Base-by-base conservation (phyloP, 2,329 filamentous ascomycete genomes). In the Triangularia verruculosa region DNA sequence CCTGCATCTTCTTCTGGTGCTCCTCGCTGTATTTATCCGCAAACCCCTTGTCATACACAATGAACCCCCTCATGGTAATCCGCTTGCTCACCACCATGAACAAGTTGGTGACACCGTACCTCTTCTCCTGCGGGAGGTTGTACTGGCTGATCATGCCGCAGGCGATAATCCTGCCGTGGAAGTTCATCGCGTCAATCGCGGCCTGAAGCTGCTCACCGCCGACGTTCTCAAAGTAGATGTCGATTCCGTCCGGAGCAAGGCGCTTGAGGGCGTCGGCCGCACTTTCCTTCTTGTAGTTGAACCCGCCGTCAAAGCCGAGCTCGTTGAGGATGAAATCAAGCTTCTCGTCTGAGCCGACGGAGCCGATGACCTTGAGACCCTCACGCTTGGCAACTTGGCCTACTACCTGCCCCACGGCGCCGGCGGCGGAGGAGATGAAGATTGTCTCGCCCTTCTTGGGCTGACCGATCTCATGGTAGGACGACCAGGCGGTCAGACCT, bases 271-370 rank as follows among this genome's bases (percentile, higher is more conserved):
- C 91, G 11, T 89, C 88, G 0, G 77, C 73, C 0, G 91, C 83
- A 69, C 83, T 85, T 79, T 95, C 91, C 69, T 86, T 93, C 83
- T 95, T 94, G 83, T 96, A 96, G 82, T 96, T 95, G 79, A 94
- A 95, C 8, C 88, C 92, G 15, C 69, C 78, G 61, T 85, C 82
- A 68, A 81, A 84, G 8, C 82, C 82, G 1, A 85, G 77, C 71
- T 83, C 78, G 61, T 80, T 76, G 52, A 69, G 72, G 59, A 84
- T 75, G 75, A 87, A 95, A 20, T 90, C 85, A 24, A 93, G 81
- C 80, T 96, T 96, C 72, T 90, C 88, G 72, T 93, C 89, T 17
- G 86, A 86, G 2, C 92, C 92, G 11, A 92, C 91, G 59, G 87
- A 91, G 17, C 92, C 92, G 67, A 96, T 89, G 47, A 96, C 92